Evolutionary conservation across 1,284 basidiomycete genomes (phyloP).

Genomic region (Erythrobasidium hasegawianum): DNA sequence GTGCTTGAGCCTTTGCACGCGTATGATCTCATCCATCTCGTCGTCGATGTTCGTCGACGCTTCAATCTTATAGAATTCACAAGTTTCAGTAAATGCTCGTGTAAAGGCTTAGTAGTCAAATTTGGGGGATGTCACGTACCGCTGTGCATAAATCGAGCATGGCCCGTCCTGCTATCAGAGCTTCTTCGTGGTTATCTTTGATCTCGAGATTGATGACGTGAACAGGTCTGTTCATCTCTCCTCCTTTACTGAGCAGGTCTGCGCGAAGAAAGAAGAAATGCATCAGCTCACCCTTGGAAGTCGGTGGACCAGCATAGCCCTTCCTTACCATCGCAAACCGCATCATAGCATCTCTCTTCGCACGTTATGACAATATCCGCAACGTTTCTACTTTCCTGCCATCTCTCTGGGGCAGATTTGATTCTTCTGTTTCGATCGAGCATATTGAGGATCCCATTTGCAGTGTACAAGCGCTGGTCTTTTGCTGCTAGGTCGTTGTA

Average conservation of each 20-base stretch:
- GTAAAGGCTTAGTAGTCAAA: no score
- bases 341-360: conserved; percentile 97
- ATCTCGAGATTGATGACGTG: conserved; percentile 99
- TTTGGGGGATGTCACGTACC: no score
- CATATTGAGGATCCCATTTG: conserved; percentile 96
- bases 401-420: conserved; percentile 89
- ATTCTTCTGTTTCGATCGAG: conserved; percentile 90
- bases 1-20: conserved; percentile 77
- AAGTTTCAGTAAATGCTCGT: background rate
- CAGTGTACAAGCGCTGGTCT: conserved; percentile 85
- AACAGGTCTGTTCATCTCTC: conserved; percentile 87
- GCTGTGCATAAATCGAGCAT: conserved; percentile 88
- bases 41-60: conserved; percentile 78
- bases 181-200: conserved; percentile 99
- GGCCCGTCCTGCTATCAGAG: conserved; percentile 87
- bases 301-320: no score
- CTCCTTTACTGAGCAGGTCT: conserved; percentile 85
- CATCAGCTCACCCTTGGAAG: background rate
- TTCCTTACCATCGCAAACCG: conserved; percentile 94
- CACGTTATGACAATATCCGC: conserved; percentile 98
- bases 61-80: conserved; percentile 83
- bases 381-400: conserved; percentile 83
- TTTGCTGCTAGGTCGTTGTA: conserved; percentile 87
- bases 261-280: background rate
- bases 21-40: conserved; percentile 81